Conservation (phyloP, 352 stramenopile genomes). For the Phytophthora cryptogea region DNA sequence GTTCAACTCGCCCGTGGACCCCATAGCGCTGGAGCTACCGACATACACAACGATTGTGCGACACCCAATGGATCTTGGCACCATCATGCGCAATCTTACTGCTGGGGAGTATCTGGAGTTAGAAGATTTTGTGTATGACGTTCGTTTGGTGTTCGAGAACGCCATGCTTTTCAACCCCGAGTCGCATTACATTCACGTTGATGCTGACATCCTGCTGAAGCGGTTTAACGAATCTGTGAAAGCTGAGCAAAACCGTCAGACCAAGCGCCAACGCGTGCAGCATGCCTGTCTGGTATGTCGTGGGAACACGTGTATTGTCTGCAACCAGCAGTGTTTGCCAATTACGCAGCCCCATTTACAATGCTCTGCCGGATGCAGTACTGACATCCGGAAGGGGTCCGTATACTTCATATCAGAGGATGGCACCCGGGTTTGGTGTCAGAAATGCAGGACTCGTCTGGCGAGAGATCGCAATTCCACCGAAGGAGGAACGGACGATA, state of each 20-base stretch:
- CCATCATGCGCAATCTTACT: conserved; percentile 84
- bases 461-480: conserved; percentile 31
- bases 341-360: conserved; percentile 67
- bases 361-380: conserved; percentile 75
- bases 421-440: conserved; percentile 80
- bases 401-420: conserved; percentile 78
- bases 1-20: conserved; percentile 82
- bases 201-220: conserved; percentile 61
- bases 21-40: conserved; percentile 64
- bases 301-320: conserved; percentile 75
- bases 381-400: conserved; percentile 77
- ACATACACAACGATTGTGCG: conserved; percentile 74
- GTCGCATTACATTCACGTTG: conserved; percentile 78
- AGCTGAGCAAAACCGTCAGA: conserved; percentile 41
- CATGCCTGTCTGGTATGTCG: conserved; percentile 68
- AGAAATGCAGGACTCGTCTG: conserved; percentile 65
- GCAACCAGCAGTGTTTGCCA: conserved; percentile 70
- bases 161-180: conserved; percentile 86
- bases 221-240: conserved; percentile 71
- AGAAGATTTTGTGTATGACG: conserved; percentile 77
- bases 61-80: conserved; percentile 93
- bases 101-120: conserved; percentile 84
- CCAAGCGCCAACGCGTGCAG: conserved; percentile 48
- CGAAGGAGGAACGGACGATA: conserved; percentile 16
- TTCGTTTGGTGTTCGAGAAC: conserved; percentile 91